Evolutionary conservation across 2,329 filamentous ascomycete species (phyloP), one percentile per base, ranked within the genome.

Genomic region (Alternaria ventricosa): DNA sequence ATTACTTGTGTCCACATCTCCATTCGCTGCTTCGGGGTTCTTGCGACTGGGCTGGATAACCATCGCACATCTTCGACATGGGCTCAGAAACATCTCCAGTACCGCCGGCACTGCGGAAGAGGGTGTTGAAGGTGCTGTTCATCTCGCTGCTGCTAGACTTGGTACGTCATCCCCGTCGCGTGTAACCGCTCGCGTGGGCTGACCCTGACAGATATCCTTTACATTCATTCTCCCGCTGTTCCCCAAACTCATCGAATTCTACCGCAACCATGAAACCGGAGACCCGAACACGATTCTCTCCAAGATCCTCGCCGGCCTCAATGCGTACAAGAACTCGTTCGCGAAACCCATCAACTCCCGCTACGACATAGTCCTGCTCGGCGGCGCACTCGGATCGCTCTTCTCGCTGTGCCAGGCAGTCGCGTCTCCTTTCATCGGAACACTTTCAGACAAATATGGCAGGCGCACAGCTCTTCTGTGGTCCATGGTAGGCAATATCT

Each of bases 191-290:
- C 23, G 15, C 66, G 54, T 62, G 54, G 41, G 56, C 65, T 69
- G 50, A 71, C 61, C 5, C 28, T 45, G 25, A n/a, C 67, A 97
- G 95, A 93, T 98, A 75, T 97, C 95, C 60, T 99, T 99, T 80
- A 99, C 96, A 28, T 97, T 99, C 79, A 98, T 98, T 78, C 90
- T 99, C 9, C 96, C 96, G 0, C 88, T 99, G 36, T 99, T 98
- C 79, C 96, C 96, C 8, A 94, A 94, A 62, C 90, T 99, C 47
- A 91, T 98, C 81, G 92, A 96, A 74, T 98, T 97, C 87, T 99
- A 98, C 84, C 92, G 93, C 82, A 90, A 93, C 77, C 89, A 90
- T 81, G 94, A 97, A 81, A 87, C 87, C 23, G 75, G 83, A n/a
- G 72, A 81, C 57, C 74, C 68, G 59, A 80, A 82, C 72, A 94